Evolutionary conservation across 2,329 filamentous ascomycete genomes (phyloP), one percentile per base, ranked within the genome.

Genomic region (Fusarium hainanense): DNA sequence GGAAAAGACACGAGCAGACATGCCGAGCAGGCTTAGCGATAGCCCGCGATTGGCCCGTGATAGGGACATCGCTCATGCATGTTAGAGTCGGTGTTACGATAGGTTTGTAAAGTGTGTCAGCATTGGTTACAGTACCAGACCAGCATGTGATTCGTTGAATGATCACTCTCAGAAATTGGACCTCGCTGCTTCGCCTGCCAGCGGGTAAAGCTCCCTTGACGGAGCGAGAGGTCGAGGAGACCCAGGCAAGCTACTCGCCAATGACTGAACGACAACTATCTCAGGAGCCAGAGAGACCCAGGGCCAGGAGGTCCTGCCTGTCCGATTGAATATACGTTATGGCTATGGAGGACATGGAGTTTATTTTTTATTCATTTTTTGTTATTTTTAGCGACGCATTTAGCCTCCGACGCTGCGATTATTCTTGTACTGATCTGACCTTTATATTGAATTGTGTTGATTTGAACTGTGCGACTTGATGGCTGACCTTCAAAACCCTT

Each of bases 231-330:
- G 43, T 40, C n/a, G 52, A 18, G 42, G 28, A 47, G 23, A 23
- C 52, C 52, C 52, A 40, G 52, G 30, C 42, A 55, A 55, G 52
- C 23, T 21, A 37, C 42, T 47, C 52, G 52, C 52, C 52, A 32
- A 30, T 30, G 23, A 20, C 42, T 47, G 42, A 27, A 14, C 18
- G 52, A 12, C 52, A 55, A 55, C 4, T 21, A 23, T 40, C 23
- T 55, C 42, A 30, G 52, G 52, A 30, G 12, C 52, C 21, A 28
- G 42, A 47, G 23, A 47, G n/a, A 55, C 21, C 12, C 30, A 55
- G 6, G 18, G 28, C 13, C 14, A 11, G 7, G 10, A 23, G 14
- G 20, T 28, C 30, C 16, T 46, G 42, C 7, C 9, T 16, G 13
- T 37, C 4, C 5, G 5, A 30, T 10, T 7, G 14, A 20, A 16